Evolutionary conservation across 805 yeast species (phyloP), one percentile per base, ranked within the genome.

Genomic region (Saccharomycopsis babjevae): DNA sequence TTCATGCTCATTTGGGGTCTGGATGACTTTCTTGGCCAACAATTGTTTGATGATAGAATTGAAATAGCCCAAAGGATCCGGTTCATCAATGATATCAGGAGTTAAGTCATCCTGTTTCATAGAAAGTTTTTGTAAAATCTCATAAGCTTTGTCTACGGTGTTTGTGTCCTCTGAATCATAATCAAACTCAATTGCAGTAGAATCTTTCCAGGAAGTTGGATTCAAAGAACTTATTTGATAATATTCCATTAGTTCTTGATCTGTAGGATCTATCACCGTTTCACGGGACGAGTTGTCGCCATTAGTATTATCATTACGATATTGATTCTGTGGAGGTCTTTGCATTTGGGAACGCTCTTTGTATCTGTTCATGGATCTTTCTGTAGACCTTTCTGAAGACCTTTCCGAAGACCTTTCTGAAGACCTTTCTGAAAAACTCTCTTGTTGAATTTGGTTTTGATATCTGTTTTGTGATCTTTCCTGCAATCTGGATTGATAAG

Each of bases 61-160:
- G n/a, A 77, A 75, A 34, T 78, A 77, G 4, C 84, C 85, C 62
- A 85, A 70, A 1, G 89, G 88, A 66, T 85, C 90, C 5, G 71
- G 67, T 38, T 79, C 80, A 56, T 75, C 77, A 59, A 66, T 58
- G 55, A 68, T 56, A 40, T 66, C 64, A 62, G 71, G 59, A 5
- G 64, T 59, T 25, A 30, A 54, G 4, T 60, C 64, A 25, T 70
- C 71, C 50, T 68, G 71, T 46, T 68, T 71, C 15, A 60, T 57
- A 32, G 68, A 64, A 3, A 73, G 58, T 59, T 70, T 72, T 56
- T 69, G 72, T 38, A 74, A 61, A 3, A 73, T 67, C 28, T 69
- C 73, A 59, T 72, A 72, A 0, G 76, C 72, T 46, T 71, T 69
- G 52, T 69, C 73, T 11, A 66, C 66, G 32, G 63, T 64, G 10